phyloP scores from a whole-genome alignment of 2,329 filamentous ascomycete species.

The Periconia sp. region DNA sequence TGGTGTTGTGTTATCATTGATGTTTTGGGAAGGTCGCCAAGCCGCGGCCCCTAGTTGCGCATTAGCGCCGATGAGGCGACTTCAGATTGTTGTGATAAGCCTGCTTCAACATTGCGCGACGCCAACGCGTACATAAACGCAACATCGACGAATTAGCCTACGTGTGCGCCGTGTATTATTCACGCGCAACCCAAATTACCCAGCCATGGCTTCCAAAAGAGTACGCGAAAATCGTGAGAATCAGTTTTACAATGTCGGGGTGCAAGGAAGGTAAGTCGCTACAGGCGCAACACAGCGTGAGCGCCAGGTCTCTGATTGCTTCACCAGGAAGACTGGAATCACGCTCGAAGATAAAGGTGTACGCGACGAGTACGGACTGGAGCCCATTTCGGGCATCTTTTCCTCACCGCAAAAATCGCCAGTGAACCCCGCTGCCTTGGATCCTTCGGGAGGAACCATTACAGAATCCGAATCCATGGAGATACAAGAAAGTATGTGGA shows the following conservation, averaged over 20 bases:
- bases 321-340: slow-evolving; percentile 80
- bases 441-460: slow-evolving; percentile 43
- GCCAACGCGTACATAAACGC: too few species aligned
- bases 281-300: slow-evolving; percentile 3
- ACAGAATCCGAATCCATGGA: slow-evolving; percentile 64
- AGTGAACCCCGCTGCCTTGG: slow-evolving; percentile 22
- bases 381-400: slow-evolving; percentile 83
- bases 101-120: too few species aligned
- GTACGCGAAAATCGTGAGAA: slow-evolving; percentile 39
- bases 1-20: too few species aligned
- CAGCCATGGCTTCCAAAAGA: slow-evolving; percentile 35
- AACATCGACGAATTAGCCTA: background rate
- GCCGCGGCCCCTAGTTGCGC: background rate
- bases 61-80: background rate
- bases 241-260: slow-evolving; percentile 43
- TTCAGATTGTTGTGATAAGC: too few species aligned
- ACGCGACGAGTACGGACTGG: slow-evolving; percentile 90
- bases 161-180: background rate
- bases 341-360: slow-evolving; percentile 74
- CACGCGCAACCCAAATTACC: background rate
- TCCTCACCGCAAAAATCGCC: slow-evolving; percentile 75
- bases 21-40: background rate
- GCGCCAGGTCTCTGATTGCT: slow-evolving; percentile 10
- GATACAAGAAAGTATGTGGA: slow-evolving; percentile 59
- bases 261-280: slow-evolving; percentile 40